phyloP scores from a whole-genome alignment of 163 green algal genomes.

The Scenedesmus sp. region DNA sequence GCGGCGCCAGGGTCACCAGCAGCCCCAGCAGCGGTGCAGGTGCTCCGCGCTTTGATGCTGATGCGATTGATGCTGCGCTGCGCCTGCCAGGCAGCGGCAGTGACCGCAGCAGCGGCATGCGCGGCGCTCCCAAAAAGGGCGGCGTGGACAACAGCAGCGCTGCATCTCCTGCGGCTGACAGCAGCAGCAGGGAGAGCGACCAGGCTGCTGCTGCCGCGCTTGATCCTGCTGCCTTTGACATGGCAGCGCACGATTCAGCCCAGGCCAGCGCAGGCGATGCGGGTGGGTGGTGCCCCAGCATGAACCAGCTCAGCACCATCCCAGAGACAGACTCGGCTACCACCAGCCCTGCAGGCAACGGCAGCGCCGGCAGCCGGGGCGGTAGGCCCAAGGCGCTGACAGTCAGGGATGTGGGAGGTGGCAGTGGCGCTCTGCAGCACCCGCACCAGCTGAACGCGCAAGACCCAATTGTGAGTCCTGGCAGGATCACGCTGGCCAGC shows the following conservation, averaged over 20 bases:
- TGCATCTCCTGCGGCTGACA: background rate
- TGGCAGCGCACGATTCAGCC: background rate
- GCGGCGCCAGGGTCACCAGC: background rate
- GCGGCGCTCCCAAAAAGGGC: background rate
- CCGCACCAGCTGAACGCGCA: conserved; percentile 23
- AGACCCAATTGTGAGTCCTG: conserved; percentile 51
- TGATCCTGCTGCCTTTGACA: background rate
- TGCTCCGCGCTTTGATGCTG: conserved; percentile 8
- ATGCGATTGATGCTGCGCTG: conserved; percentile 22
- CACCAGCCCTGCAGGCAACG: background rate
- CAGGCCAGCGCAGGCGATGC: background rate
- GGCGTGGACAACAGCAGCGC: background rate
- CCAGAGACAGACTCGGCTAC: conserved; percentile 12
- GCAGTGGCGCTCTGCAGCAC: background rate
- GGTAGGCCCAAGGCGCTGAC: background rate
- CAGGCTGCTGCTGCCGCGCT: background rate
- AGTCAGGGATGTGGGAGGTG: background rate
- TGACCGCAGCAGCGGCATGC: conserved; percentile 9
- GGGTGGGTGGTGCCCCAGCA: conserved; percentile 12
- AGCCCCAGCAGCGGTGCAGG: background rate
- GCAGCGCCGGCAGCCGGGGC: conserved; percentile 1
- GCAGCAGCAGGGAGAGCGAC: background rate
- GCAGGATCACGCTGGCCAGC: conserved; percentile 42
- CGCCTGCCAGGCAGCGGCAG: conserved; percentile 12
- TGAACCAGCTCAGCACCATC: conserved; percentile 14